phyloP scores from a whole-genome alignment of 345 rosid genomes.

The Punica granatum region DNA sequence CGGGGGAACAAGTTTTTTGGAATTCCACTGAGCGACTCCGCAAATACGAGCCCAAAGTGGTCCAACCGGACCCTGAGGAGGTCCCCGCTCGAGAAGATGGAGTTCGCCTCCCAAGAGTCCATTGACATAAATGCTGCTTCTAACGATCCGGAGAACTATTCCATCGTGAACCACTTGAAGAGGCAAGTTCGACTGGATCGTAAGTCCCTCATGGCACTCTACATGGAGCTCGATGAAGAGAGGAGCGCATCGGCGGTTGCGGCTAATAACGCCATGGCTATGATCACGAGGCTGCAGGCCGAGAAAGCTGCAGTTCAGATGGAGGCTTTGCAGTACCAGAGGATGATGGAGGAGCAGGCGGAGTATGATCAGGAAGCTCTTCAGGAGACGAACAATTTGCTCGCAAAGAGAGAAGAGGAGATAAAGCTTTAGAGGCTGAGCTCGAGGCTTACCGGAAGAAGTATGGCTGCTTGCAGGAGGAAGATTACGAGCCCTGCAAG shows the following conservation, averaged over 20 bases:
- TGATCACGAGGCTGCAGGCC: slow-evolving; percentile 83
- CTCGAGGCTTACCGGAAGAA: slow-evolving; percentile 55
- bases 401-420: slow-evolving; percentile 53
- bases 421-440: slow-evolving; percentile 52
- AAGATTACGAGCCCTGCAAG: slow-evolving; percentile 5
- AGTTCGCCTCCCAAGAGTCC: slow-evolving; percentile 29
- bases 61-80: slow-evolving; percentile 32
- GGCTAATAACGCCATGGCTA: slow-evolving; percentile 90
- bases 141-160: slow-evolving; percentile 39
- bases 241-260: slow-evolving; percentile 84
- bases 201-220: slow-evolving; percentile 71
- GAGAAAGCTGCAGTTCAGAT: slow-evolving; percentile 91
- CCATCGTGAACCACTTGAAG: slow-evolving; percentile 55
- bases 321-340: slow-evolving; percentile 95
- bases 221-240: slow-evolving; percentile 93
- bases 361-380: slow-evolving; percentile 85
- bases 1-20: slow-evolving; percentile 72
- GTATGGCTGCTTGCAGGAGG: slow-evolving; percentile 39
- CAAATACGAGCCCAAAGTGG: slow-evolving; percentile 56
- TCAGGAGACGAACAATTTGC: slow-evolving; percentile 43
- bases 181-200: slow-evolving; percentile 72
- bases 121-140: slow-evolving; percentile 22
- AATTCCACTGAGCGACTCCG: slow-evolving; percentile 63
- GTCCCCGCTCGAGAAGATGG: slow-evolving; percentile 45
- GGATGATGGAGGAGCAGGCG: slow-evolving; percentile 99